Evolutionary conservation across 2,329 filamentous ascomycete genomes (phyloP), one percentile per base, ranked within the genome.

Genomic region (Aspergillus persii): DNA sequence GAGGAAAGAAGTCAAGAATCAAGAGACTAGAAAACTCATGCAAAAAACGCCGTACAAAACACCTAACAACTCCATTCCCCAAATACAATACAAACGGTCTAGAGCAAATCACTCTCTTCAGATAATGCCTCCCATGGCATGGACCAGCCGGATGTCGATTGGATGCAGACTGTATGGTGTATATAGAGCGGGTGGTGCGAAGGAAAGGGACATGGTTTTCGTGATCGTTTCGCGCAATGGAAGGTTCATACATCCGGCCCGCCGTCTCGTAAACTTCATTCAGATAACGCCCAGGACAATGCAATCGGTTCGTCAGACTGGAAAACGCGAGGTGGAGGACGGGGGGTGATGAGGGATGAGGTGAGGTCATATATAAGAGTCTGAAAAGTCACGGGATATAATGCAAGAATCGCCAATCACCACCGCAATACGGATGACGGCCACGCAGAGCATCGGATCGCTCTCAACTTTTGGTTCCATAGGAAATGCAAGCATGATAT

Each of bases 161-260:
- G 53, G 58, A 59, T 62, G 54, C 58, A 59, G 41, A 50, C 46
- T 56, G 53, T 56, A 59, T 30, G 59, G 30, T 41, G 48, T 50
- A 47, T 58, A 53, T 52, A 53, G 31, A 57, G 44, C 26, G 44
- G 18, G 44, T 47, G 8, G 48, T 54, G 27, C 29, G 50, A 57
- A 49, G 49, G 58, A 46, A 44, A 59, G 30, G 49, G 50, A 54
- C 18, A 54, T 36, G 33, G 33, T 9, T 36, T 23, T 11, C 33
- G 33, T 36, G 33, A 9, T 41, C 36, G 8, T 36, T 61, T 50
- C 55, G 46, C 49, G 30, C 18, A 60, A 58, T 58, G 57, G 56
- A 23, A 53, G 59, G 64, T 65, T 69, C 70, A 71, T 67, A 70
- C 69, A 71, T 68, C 69, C 70, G 65, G 67, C 69, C 69, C 65